Percentiles rank a stretch among this genome's conserved stretches.
Evolutionary conservation across 306 rosid genomes (phyloP).

Genomic region (Arachis hypogaea): DNA sequence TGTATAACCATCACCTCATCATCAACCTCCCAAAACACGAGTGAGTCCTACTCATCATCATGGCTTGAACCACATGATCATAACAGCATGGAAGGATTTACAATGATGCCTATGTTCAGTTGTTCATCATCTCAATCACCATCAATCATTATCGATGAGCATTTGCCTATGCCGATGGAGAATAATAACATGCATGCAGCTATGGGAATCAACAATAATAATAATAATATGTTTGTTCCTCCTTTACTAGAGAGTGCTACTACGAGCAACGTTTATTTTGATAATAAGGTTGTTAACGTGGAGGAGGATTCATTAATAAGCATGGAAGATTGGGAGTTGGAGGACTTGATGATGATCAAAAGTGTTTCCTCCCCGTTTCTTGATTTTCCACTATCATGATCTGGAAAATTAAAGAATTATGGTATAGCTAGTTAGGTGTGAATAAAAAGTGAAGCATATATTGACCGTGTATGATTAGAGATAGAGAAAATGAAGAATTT

Average conservation of each 20-base stretch:
- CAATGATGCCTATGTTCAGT: slow-evolving; percentile 47
- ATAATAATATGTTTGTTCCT: slow-evolving; percentile 61
- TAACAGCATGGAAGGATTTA: slow-evolving; percentile 36
- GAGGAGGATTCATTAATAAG: slow-evolving; percentile 63
- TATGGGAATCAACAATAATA: too few relatives aligned
- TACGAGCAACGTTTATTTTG: slow-evolving; percentile 35
- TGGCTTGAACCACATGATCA: slow-evolving; percentile 41
- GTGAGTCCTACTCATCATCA: slow-evolving; percentile 58
- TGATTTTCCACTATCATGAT: slow-evolving; percentile 57
- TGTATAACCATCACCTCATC: slow-evolving; percentile 53
- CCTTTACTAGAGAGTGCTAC: slow-evolving; percentile 49
- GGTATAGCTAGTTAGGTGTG: too few relatives aligned
- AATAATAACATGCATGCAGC: too few relatives aligned
- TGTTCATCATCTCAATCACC: slow-evolving; percentile 42
- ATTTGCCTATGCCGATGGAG: too few relatives aligned
- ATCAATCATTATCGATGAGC: not conserved
- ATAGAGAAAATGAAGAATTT: too few relatives aligned
- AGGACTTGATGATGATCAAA: slow-evolving; percentile 91
- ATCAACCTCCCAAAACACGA: slow-evolving; percentile 61
- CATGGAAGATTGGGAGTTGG: slow-evolving; percentile 84
- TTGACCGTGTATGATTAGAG: not conserved
- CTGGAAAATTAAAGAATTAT: too few relatives aligned
- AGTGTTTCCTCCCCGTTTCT: slow-evolving; percentile 73
- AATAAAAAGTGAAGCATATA: not conserved
- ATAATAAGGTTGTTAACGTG: slow-evolving; percentile 11